Evolutionary conservation across 768 basidiomycete genomes (phyloP).

Genomic region (Rhodotorula diobovata): DNA sequence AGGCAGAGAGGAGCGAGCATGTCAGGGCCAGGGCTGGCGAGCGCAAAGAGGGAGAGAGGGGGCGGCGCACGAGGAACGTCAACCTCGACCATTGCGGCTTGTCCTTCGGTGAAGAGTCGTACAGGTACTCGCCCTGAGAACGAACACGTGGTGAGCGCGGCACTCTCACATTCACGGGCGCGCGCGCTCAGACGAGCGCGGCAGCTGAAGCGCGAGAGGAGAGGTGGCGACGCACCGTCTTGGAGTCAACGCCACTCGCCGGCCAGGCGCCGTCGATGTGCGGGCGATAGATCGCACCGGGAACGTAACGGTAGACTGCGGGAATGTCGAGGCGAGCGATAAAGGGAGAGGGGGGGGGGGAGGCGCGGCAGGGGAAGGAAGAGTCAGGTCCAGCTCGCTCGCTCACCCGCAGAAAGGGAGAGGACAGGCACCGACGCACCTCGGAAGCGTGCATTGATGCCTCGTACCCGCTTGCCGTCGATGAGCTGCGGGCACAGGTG

Average conservation of each 20-base stretch:
- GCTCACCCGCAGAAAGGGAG: neutral
- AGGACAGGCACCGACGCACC: conserved; percentile 7
- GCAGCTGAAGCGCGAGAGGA: neutral
- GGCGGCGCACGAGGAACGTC: conserved; percentile 28
- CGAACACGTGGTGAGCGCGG: neutral
- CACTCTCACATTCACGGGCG: too few relatives aligned
- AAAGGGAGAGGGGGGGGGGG: neutral
- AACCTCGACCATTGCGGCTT: conserved; percentile 35
- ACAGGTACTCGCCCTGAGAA: conserved; percentile 51
- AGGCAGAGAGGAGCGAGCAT: conserved; percentile 2
- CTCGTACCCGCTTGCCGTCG: conserved; percentile 52
- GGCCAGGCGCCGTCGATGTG: conserved; percentile 59
- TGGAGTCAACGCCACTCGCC: conserved; percentile 52
- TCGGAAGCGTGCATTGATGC: conserved; percentile 55
- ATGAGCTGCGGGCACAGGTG: conserved; percentile 51
- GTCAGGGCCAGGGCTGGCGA: neutral
- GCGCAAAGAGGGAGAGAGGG: too few relatives aligned
- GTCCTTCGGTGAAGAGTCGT: conserved; percentile 49
- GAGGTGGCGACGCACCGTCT: conserved; percentile 39
- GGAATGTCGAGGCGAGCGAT: too few relatives aligned
- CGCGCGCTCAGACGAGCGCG: too few relatives aligned
- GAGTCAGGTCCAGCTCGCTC: neutral
- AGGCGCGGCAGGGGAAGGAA: neutral
- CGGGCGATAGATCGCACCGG: conserved; percentile 55
- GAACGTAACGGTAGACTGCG: conserved; percentile 54